Base-by-base conservation (phyloP, 768 basidiomycete species). In the Rhodotorula kratochvilovae region DNA sequence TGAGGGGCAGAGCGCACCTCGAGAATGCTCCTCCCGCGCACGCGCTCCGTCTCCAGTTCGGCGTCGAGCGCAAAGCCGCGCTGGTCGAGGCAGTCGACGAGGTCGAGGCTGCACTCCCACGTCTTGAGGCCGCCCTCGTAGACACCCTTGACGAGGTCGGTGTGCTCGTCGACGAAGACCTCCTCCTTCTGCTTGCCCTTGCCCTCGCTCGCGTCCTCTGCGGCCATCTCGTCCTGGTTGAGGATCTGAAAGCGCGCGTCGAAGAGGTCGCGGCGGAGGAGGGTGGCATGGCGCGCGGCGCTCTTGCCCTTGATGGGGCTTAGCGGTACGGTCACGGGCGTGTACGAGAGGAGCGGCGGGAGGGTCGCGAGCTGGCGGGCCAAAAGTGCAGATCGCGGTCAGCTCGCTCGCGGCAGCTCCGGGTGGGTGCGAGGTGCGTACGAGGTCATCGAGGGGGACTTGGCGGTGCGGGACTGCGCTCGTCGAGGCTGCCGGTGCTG, bases 71-170 rank as follows among this genome's bases (percentile, higher is more conserved):
- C 39, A 57, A 62, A 74, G 55, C 68, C 74, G 39, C 76, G 56
- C 83, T 70, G 31, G n/a, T 67, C 64, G 51, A 81, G 58, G 50
- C 88, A 89, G 45, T 86, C 83, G 0, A 90, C 90, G 5, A 98
- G 83, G 79, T 98, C 95, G 23, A 93, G 81, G 59, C 90, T 90
- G 75, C 92, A 95, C 80, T 99, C 95, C 95, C 95, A 99, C 3
- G 93, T 97, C 81, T 98, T 97, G 62, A 98, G 80, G 11, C 95
- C 95, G 31, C 95, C 95, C 81, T 99, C 95, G 75, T 99, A 98
- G 1, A 92, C 84, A 2, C 92, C 88, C 5, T 92, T 90, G 7
- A 97, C 86, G 23, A 99, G 85, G 80, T 98, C 95, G 0, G 92
- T 91, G 0, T 89, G 89, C 2, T 88, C 86, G 73, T 92, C 89